Evolutionary conservation across 208 protist genomes (phyloP), one percentile per base, ranked within the genome.

Genomic region (Eutreptiella sp.): DNA sequence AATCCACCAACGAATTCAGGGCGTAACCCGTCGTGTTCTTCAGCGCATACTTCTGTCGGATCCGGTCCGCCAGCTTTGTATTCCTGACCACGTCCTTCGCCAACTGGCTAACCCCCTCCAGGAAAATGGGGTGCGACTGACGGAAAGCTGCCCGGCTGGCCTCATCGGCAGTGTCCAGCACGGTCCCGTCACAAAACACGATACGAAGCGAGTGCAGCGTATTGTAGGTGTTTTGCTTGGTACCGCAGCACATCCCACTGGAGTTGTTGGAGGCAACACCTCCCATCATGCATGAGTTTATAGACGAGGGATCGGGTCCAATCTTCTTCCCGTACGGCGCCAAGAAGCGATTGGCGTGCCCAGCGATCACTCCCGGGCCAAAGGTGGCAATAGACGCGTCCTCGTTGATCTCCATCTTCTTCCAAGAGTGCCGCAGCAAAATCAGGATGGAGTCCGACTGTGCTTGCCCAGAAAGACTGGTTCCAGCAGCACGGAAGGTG

Each of bases 201-300:
- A 74, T 58, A 11, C 59, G 47, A 11, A 77, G 32, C 35, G 73
- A 67, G 42, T 74, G 27, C 7, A 77, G 48, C 14, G 72, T 77
- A 47, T 77, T 46, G 52, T 74, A 77, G 1, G 68, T 75, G 36
- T 77, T 77, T 39, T 66, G 46, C 26, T 19, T 28, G 3, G 67
- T 59, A 23, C 72, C 72, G 43, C 72, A 77, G 54, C 72, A 77
- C 72, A 77, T 77, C 32, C 72, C 72, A 3, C 50, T 66, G 4
- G 67, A 74, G 59, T 77, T 77, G 61, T 77, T 77, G 26, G 68
- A 54, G 19, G 68, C 54, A 38, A 77, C 70, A n/a, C 72, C 72
- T 16, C 72, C 72, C 19, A 77, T 77, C 72, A 75, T 75, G 47
- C 72, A 77, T 3, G 63, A 72, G 0, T 77, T 55, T 46, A 77